Evolutionary conservation across 2,329 filamentous ascomycete species (phyloP).

Genomic region (Dissoconium aciculare): DNA sequence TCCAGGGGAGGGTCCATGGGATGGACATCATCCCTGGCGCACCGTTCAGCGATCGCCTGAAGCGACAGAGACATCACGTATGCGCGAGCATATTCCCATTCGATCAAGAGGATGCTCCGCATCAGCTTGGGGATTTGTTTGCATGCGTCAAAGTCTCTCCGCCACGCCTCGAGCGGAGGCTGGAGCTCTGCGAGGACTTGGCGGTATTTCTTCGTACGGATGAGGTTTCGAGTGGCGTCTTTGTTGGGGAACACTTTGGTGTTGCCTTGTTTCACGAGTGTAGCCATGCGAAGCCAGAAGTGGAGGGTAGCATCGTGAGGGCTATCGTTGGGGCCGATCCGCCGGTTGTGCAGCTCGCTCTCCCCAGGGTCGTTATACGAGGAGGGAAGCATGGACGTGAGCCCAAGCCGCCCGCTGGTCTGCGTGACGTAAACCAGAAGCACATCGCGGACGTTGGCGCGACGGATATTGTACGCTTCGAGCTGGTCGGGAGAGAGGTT

Average conservation of each 20-base stretch:
- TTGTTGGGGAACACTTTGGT: constrained; percentile 75
- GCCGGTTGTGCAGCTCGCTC: constrained; percentile 20
- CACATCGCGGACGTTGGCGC: constrained; percentile 67
- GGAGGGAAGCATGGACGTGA: constrained; percentile 79
- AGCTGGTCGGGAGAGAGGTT: constrained; percentile 41
- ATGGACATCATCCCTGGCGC: constrained; percentile 54
- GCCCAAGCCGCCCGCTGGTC: constrained; percentile 78
- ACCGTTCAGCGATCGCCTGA: constrained; percentile 88
- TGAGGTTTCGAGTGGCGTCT: constrained; percentile 75
- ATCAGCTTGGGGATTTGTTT: constrained; percentile 40
- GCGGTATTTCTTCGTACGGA: constrained; percentile 72
- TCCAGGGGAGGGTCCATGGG: constrained; percentile 21
- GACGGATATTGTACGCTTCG: constrained; percentile 59
- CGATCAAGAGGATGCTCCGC: constrained; percentile 70
- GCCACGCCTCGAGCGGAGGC: constrained; percentile 65
- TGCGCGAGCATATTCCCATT: constrained; percentile 88
- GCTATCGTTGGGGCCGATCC: constrained; percentile 17
- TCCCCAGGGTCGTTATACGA: constrained; percentile 25
- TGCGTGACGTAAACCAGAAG: constrained; percentile 86
- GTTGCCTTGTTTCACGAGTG: constrained; percentile 83
- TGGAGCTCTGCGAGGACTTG: constrained; percentile 67
- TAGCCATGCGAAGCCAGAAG: constrained; percentile 88
- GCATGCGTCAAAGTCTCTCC: constrained; percentile 61
- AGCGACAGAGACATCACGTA: constrained; percentile 90
- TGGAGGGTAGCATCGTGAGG: constrained; percentile 48